Base-by-base conservation (phyloP, 805 yeast species). In the Kregervanrija delftensis region DNA sequence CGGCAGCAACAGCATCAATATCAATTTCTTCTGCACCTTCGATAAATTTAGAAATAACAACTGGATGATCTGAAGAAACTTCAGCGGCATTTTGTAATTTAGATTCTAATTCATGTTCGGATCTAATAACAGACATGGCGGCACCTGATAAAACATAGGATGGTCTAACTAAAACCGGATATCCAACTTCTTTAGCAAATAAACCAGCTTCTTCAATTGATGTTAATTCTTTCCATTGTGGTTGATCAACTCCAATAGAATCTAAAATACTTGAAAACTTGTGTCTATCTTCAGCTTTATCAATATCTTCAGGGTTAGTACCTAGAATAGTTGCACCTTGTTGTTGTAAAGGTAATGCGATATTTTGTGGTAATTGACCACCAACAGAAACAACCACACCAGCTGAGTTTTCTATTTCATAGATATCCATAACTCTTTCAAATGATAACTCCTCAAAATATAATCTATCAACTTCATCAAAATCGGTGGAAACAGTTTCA, bases 71-170 rank as follows among this genome's bases (percentile, higher is more conserved):
- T 50, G 89, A 85, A 32, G 96, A 86, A 46, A 91, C 96, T 57
- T 86, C 82, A 35, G 96, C 81, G 39, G 99, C 99, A 58, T 83
- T 81, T 49, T 83, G 79, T 58, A 91, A 74, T 67, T 93, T 89
- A 41, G 78, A 63, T 56, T 83, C 93, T 54, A 91, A 77, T 65
- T 93, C 97, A 40, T 74, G 70, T 63, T 83, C 83, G 50, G 77
- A 78, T 61, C 78, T 77, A 54, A 93, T 90, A 37, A 89, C 96
- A 49, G 93, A 83, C 99, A 91, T 93, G 48, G 99, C 98, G 50
- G 99, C 98, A 71, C 99, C 99, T 46, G 96, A 86, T 52, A 91
- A 75, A 40, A 91, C 99, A 61, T 91, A 91, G 1, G 98, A 90
- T 42, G 99, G 99, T 71, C 99, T 87, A 48, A 91, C 96, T 56